Evolutionary conservation across 306 rosid genomes (phyloP).

Genomic region (Psophocarpus tetragonolobus): DNA sequence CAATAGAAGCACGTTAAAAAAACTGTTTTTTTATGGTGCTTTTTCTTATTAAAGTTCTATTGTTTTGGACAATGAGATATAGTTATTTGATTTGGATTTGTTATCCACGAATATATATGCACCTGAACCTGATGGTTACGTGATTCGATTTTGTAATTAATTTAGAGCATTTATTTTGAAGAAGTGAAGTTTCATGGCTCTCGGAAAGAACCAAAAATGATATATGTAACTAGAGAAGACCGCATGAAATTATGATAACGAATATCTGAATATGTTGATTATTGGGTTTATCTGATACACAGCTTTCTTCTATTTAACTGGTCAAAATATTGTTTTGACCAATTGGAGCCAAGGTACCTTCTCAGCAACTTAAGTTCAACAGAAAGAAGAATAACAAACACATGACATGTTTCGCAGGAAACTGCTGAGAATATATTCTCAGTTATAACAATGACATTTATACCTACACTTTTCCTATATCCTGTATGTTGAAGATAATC

Average conservation of each 20-base stretch:
- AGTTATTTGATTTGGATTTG: neutral
- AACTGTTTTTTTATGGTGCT: too few relatives aligned
- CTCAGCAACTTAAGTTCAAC: slow-evolving; percentile 11
- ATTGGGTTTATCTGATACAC: slow-evolving; percentile 45
- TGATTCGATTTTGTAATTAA: neutral
- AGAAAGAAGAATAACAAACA: neutral
- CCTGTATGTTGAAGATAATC: neutral
- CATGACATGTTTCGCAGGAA: slow-evolving; percentile 42
- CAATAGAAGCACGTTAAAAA: too few relatives aligned
- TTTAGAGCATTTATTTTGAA: neutral
- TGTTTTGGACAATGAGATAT: too few relatives aligned
- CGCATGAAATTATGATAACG: slow-evolving; percentile 11
- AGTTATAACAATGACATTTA: neutral
- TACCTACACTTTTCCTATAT: neutral
- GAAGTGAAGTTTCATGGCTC: neutral
- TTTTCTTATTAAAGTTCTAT: too few relatives aligned
- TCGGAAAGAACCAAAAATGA: slow-evolving; percentile 25
- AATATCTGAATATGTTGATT: slow-evolving; percentile 38
- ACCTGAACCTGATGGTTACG: slow-evolving; percentile 21
- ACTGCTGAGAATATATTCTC: slow-evolving; percentile 14
- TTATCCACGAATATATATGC: neutral
- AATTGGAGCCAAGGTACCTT: slow-evolving; percentile 26
- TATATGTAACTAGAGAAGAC: slow-evolving; percentile 42
- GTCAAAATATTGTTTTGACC: slow-evolving; percentile 53
- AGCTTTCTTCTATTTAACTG: slow-evolving; percentile 47